These are phyloP conservation scores for Nadsonia starkeyi-henricii DNA, from an alignment of 1,139 yeast species.

Conservation along the genomic window DNA sequence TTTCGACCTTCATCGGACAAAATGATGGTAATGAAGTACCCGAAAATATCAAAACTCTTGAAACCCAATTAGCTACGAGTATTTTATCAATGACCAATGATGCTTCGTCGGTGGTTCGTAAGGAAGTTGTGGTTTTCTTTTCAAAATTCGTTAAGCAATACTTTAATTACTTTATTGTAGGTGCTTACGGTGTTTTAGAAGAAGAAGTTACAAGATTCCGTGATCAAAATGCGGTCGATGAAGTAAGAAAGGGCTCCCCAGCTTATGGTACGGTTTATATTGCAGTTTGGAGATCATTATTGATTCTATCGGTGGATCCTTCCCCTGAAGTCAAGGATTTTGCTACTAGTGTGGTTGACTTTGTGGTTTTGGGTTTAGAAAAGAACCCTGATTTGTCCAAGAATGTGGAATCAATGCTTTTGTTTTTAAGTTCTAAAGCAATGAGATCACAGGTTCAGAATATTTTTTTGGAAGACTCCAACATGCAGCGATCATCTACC, in stretches of 20 bases:
- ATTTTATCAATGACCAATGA: conserved; percentile 48
- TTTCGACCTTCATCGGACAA: conserved; percentile 55
- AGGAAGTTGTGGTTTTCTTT: conserved; percentile 67
- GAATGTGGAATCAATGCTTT: conserved; percentile 11
- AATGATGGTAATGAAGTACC: conserved; percentile 15
- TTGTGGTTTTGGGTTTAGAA: conserved; percentile 49
- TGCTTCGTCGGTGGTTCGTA: conserved; percentile 80
- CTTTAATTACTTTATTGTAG: conserved; percentile 62
- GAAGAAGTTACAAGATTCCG: conserved; percentile 64
- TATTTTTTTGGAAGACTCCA: background rate
- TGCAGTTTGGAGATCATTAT: conserved; percentile 74
- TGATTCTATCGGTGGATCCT: conserved; percentile 80
- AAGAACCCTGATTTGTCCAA: conserved; percentile 38
- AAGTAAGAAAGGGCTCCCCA: conserved; percentile 31
- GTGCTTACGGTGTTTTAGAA: conserved; percentile 75
- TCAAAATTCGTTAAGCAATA: conserved; percentile 63
- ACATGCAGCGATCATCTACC: background rate
- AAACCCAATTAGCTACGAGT: conserved; percentile 31
- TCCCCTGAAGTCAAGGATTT: conserved; percentile 64
- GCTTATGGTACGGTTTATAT: conserved; percentile 81
- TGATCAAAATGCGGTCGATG: conserved; percentile 43
- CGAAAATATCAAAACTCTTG: conserved; percentile 28
- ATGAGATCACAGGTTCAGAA: conserved; percentile 2
- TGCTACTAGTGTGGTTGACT: conserved; percentile 68
- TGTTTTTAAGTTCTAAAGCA: conserved; percentile 6